These are phyloP conservation scores for Takakia lepidozioides DNA, from an alignment of 225 moss, liverwort and hornwort genomes.

Conservation along the genomic window DNA sequence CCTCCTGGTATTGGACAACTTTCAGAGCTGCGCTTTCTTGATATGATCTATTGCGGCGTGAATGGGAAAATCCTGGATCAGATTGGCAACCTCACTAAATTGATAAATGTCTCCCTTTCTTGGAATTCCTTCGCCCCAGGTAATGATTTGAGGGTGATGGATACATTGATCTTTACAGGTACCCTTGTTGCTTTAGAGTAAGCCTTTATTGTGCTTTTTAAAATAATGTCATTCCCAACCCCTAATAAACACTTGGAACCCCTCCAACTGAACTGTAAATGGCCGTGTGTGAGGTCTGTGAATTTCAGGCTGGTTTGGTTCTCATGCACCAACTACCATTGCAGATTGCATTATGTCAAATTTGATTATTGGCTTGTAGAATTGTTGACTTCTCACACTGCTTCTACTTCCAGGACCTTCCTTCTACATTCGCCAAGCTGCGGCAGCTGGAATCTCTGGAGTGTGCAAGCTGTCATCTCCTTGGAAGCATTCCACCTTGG, in stretches of 20 bases:
- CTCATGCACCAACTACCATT: too few species aligned
- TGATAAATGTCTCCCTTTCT: constrained; percentile 17
- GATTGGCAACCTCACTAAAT: constrained; percentile 16
- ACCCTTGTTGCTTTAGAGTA: too few species aligned
- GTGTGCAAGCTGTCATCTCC: constrained; percentile 28
- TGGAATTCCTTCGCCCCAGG: constrained; percentile 31
- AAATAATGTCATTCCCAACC: too few species aligned
- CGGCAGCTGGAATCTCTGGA: constrained; percentile 13
- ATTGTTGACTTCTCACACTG: not conserved
- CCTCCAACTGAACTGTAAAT: too few species aligned
- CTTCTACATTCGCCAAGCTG: constrained; percentile 5
- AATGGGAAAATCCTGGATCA: constrained; percentile 15
- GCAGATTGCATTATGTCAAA: too few species aligned
- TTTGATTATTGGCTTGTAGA: too few species aligned
- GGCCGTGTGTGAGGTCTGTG: too few species aligned
- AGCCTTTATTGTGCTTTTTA: too few species aligned
- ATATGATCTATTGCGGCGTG: constrained; percentile 22
- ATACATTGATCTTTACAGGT: too few species aligned
- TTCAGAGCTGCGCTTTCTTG: constrained; percentile 14
- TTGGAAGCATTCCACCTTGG: constrained; percentile 20
- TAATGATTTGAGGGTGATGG: too few species aligned
- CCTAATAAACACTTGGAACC: too few species aligned
- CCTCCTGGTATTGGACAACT: constrained; percentile 9
- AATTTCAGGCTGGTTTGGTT: too few species aligned
- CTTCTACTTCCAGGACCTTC: constrained; percentile 1